Base-by-base conservation (phyloP, 805 yeast species). In the Lachancea waltii region DNA sequence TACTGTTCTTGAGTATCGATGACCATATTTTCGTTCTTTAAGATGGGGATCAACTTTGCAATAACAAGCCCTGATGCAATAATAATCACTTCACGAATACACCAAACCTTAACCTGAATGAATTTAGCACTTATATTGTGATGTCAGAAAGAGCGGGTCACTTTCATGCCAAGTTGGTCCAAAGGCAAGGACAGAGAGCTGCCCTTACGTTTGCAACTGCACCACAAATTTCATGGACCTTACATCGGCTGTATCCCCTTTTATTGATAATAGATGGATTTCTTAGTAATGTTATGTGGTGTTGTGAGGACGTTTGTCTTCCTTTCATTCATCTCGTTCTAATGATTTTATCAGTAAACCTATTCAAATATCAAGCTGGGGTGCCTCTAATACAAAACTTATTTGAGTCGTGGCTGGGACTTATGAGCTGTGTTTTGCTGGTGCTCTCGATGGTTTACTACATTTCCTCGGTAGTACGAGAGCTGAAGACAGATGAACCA, bases 201-300 rank as follows among this genome's bases (percentile, higher is more conserved):
- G 44, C 56, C 7, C 38, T 54, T 28, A 47, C 52, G 3, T 42
- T 40, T 32, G 37, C 43, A 16, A 49, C 57, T 1, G 52, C 59
- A 3, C 42, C 51, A 20, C 40, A 29, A 23, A 32, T 56, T 20
- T 43, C 54, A 2, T 47, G 47, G 29, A 38, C 52, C 7, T 43
- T 58, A 5, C 47, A 49, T 20, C 41, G 45, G 21, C 23, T 58
- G 11, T 59, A 59, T 35, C 62, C 62, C 3, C 27, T 48, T 9
- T 42, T 59, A n/a, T 33, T 59, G 9, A 42, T 58, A 3, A 20
- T 51, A 4, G 62, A 59, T 38, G 49, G 50, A 18, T 30, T 39
- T 3, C 36, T 59, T 23, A 49, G 48, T 30, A 46, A 48, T 29
- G n/a, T 56, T 5, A 44, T 57, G 43, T 59, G 64, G 62, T 37